These are phyloP conservation scores for Cladosporium halotolerans DNA, from an alignment of 2,329 filamentous ascomycete genomes.

Conservation along the genomic window DNA sequence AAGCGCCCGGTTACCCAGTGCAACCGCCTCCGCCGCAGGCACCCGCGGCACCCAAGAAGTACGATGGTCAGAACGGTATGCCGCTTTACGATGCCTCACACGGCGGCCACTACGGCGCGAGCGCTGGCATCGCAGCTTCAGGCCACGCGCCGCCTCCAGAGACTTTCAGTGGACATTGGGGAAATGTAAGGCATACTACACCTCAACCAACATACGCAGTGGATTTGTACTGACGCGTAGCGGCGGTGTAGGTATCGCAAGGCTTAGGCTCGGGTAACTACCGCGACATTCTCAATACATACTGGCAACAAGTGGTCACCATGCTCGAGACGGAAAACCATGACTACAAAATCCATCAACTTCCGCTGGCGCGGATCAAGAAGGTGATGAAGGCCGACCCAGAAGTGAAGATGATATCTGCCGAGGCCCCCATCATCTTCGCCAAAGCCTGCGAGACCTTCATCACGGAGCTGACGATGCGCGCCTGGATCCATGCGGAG, in stretches of 20 bases:
- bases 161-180: conserved; percentile 89
- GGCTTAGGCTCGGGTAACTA: conserved; percentile 77
- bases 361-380: conserved; percentile 96
- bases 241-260: conserved; percentile 70
- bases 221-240: not conserved
- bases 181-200: conserved; percentile 61
- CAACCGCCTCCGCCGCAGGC: conserved; percentile 22
- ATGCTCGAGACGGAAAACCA: conserved; percentile 92
- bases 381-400: conserved; percentile 99
- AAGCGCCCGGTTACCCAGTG: conserved; percentile 9
- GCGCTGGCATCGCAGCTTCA: conserved; percentile 68
- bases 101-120: conserved; percentile 45
- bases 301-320: conserved; percentile 98
- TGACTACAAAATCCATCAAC: conserved; percentile 96
- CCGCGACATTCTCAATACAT: conserved; percentile 95
- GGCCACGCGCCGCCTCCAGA: conserved; percentile 84
- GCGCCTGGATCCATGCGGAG: conserved; percentile 97
- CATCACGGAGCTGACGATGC: conserved; percentile 92
- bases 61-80: conserved; percentile 46
- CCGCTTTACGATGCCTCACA: conserved; percentile 41
- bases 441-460: conserved; percentile 99
- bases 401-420: conserved; percentile 99
- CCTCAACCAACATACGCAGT: not conserved
- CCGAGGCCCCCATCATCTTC: conserved; percentile 94
- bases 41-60: conserved; percentile 35